Evolutionary conservation across 2,329 filamentous ascomycete species (phyloP), one percentile per base, ranked within the genome.

Genomic region (Pyricularia sp.): DNA sequence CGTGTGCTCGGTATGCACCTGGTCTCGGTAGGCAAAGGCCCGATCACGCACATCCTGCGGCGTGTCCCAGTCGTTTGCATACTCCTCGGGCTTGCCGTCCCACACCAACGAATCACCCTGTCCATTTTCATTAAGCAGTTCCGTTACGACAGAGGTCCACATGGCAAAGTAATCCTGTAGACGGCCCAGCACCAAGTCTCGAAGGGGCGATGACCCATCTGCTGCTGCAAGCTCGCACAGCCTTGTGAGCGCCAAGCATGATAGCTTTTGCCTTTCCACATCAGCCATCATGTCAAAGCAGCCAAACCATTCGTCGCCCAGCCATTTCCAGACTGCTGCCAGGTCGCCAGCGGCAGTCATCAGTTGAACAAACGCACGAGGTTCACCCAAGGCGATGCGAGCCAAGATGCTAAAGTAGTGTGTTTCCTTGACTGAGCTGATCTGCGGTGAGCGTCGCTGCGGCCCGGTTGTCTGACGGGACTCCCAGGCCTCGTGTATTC

Each of bases 321-420:
- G 77, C 85, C 85, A 88, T 7, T 71, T 70, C 84, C 84, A 88
- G 8, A 83, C 78, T 59, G 79, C 76, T 3, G 82, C 78, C 4
- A 84, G 68, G 8, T 72, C 70, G 19, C 72, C 66, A 4, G 1
- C 78, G 78, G 66, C 81, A 22, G 75, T 74, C 22, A 88, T 74
- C 74, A 86, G 78, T 22, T 83, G 79, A 4, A 87, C 78, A 69
- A 96, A 88, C 1, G 89, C 78, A 2, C 76, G 76, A 0, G 93
- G 90, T 49, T 89, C 88, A 0, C 87, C 86, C 2, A 96, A 77
- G 0, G 88, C 84, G 19, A 97, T 82, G 1, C 93, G 88, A 1
- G 91, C 88, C 2, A 99, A 81, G 2, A 97, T 86, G 4, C 86
- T 84, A 71, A 96, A 89, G 73, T 96, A 96, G 72, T 96, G 90